phyloP scores from a whole-genome alignment of 305 asterid genomes.

The Fraxinus paxiana region DNA sequence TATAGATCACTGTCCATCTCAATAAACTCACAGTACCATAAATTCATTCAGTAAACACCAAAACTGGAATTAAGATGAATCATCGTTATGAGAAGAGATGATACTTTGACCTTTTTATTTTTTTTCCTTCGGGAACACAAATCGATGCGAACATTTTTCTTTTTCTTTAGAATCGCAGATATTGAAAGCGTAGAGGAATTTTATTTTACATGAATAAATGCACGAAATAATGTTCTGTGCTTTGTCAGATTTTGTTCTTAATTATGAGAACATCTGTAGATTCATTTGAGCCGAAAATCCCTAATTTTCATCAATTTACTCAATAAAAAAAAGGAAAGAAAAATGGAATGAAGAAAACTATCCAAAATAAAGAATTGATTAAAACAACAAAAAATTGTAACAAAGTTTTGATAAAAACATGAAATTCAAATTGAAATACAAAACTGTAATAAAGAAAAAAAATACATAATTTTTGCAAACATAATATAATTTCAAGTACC shows the following conservation, averaged over 20 bases:
- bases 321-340: background rate
- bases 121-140: constrained; percentile 13
- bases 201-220: constrained; percentile 24
- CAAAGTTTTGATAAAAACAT: background rate
- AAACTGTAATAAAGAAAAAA: background rate
- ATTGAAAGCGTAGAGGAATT: constrained; percentile 26
- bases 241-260: constrained; percentile 49
- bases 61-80: constrained; percentile 3
- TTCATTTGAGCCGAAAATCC: background rate
- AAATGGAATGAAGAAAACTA: background rate
- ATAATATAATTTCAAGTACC: constrained; percentile 11
- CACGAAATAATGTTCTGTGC: constrained; percentile 30
- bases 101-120: constrained; percentile 21
- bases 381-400: background rate
- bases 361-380: background rate
- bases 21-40: constrained; percentile 33
- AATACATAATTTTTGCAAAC: background rate
- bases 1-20: constrained; percentile 60
- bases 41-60: constrained; percentile 25
- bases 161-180: background rate
- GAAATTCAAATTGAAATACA: too few relatives aligned
- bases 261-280: constrained; percentile 33
- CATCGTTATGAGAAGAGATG: constrained; percentile 17
- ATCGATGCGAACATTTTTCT: constrained; percentile 26
- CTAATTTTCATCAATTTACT: background rate